These are phyloP conservation scores for Chenopodium album DNA, from an alignment of 148 eudicot genomes.

Conservation along the genomic window DNA sequence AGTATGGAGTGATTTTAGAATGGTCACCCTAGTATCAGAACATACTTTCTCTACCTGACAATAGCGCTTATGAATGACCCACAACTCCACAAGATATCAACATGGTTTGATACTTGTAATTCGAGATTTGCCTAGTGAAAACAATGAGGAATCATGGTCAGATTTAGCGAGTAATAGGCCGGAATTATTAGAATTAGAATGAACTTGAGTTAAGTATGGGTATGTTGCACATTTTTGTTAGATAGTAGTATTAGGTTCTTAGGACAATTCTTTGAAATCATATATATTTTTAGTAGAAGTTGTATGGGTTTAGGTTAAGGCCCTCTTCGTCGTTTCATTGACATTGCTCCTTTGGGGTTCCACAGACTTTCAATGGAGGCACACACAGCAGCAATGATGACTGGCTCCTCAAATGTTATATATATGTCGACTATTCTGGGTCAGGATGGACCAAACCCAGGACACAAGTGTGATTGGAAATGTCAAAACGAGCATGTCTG, in stretches of 20 bases:
- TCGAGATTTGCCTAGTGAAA: neutral
- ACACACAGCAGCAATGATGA: conserved; percentile 59
- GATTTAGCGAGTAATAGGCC: neutral
- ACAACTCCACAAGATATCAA: too few relatives aligned
- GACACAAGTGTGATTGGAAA: conserved; percentile 96
- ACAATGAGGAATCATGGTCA: neutral
- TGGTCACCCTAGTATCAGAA: neutral
- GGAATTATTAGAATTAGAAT: neutral
- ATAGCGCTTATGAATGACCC: too few relatives aligned
- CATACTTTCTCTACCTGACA: too few relatives aligned
- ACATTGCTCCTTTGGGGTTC: conserved; percentile 40
- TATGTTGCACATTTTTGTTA: too few relatives aligned
- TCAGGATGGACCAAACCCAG: conserved; percentile 68
- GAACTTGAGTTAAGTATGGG: neutral
- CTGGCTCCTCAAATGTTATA: conserved; percentile 70
- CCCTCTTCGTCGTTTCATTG: conserved; percentile 18
- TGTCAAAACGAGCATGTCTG: conserved; percentile 80
- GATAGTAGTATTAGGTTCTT: too few relatives aligned
- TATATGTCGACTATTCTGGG: conserved; percentile 82
- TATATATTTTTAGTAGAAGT: too few relatives aligned
- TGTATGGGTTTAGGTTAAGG: neutral
- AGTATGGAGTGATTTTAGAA: neutral
- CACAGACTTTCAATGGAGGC: conserved; percentile 80
- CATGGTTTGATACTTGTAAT: neutral
- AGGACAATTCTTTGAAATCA: too few relatives aligned